A percentile compares a stretch with the other conserved stretches of the same genome.
Evolutionary conservation across 495 filamentous ascomycete species (phyloP).

Genomic region (Penicillium nucicola): DNA sequence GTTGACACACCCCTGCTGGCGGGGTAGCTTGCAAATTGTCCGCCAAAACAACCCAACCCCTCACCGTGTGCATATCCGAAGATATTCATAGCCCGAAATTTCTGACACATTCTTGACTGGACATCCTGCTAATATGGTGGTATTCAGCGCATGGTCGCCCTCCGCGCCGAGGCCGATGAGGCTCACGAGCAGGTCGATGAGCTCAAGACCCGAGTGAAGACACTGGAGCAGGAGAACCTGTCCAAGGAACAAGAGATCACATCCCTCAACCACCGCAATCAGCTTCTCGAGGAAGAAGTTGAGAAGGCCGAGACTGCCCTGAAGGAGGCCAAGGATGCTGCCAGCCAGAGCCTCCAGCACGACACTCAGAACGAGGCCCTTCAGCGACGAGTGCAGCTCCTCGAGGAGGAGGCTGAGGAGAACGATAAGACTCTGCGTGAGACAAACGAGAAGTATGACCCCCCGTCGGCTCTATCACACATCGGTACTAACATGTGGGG

Average conservation of each 20-base stretch:
- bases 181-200: constrained; percentile 76
- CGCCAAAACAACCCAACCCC: constrained; percentile 13
- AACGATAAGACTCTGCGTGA: constrained; percentile 92
- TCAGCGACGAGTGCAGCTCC: constrained; percentile 85
- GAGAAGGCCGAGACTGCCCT: constrained; percentile 80
- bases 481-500: constrained; percentile 15
- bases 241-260: constrained; percentile 97
- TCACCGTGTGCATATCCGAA: constrained; percentile 10
- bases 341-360: constrained; percentile 68
- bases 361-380: constrained; percentile 84
- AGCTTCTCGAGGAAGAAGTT: constrained; percentile 80
- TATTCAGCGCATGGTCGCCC: constrained; percentile 81
- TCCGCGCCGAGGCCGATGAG: constrained; percentile 90
- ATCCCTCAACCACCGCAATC: constrained; percentile 88
- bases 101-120: constrained; percentile 8
- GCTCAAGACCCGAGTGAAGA: constrained; percentile 79
- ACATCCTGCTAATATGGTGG: constrained; percentile 16
- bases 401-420: constrained; percentile 96
- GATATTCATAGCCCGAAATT: constrained; percentile 18
- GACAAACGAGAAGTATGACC: constrained; percentile 92
- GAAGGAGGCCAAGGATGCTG: constrained; percentile 74
- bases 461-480: not conserved
- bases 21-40: constrained; percentile 45
- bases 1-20: constrained; percentile 38
- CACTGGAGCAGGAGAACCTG: constrained; percentile 89